phyloP scores from a whole-genome alignment of 2,329 filamentous ascomycete genomes.

The Fusarium tricinctum region DNA sequence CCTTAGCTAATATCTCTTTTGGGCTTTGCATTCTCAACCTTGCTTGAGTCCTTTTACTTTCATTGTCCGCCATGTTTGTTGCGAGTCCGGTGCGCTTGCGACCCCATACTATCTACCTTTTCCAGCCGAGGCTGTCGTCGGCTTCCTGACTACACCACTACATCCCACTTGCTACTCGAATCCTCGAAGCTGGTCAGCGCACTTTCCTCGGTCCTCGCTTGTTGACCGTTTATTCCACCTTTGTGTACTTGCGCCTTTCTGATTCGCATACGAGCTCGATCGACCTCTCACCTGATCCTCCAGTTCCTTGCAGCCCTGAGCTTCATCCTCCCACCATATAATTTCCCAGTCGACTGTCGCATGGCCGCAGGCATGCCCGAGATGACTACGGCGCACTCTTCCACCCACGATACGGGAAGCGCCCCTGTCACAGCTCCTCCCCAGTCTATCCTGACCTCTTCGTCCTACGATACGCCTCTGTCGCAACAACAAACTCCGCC shows the following conservation, averaged over 20 bases:
- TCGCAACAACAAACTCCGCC: conserved; percentile 50
- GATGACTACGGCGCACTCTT: conserved; percentile 47
- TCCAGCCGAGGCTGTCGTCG: conserved; percentile 41
- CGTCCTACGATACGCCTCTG: conserved; percentile 45
- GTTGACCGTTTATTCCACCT: conserved; percentile 19
- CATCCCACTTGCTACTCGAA: conserved; percentile 26
- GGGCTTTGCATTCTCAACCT: conserved; percentile 33
- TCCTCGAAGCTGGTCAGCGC: conserved; percentile 23
- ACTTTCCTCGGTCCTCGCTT: conserved; percentile 22
- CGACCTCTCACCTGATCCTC: conserved; percentile 17
- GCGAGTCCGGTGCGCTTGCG: conserved; percentile 46
- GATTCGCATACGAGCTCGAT: conserved; percentile 12
- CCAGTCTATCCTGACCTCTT: conserved; percentile 37
- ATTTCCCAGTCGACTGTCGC: conserved; percentile 13
- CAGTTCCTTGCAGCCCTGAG: conserved; percentile 12
- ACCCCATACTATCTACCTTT: conserved; percentile 43
- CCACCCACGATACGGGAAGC: conserved; percentile 44
- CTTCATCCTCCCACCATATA: conserved; percentile 15
- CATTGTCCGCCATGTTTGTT: conserved; percentile 48
- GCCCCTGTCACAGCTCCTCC: conserved; percentile 34
- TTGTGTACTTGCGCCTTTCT: conserved; percentile 18
- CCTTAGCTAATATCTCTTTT: conserved; percentile 36
- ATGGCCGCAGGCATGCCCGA: conserved; percentile 23
- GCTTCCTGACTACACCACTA: conserved; percentile 39
- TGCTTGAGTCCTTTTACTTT: conserved; percentile 18